Conservation (phyloP, 2,329 filamentous ascomycete genomes). For the Phyllosticta ampelicida region DNA sequence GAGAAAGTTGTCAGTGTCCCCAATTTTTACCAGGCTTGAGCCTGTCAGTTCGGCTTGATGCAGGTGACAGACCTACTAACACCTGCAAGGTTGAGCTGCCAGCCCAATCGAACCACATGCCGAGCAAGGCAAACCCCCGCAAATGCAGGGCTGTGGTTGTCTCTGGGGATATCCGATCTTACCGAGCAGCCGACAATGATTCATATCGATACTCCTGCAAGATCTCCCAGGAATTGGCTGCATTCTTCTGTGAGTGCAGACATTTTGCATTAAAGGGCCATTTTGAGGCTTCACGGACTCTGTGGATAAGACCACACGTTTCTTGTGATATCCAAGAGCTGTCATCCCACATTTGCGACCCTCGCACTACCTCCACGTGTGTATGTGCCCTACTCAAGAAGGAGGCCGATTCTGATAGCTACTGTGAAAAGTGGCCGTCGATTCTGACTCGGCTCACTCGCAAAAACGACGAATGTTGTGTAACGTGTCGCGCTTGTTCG, state of each 20-base stretch:
- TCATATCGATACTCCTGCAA: neutral
- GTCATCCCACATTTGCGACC: neutral
- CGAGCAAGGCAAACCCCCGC: neutral
- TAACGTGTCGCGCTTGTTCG: neutral
- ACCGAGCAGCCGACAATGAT: neutral
- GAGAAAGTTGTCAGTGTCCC: neutral
- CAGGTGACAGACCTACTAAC: neutral
- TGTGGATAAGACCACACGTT: neutral
- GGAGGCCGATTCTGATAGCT: neutral
- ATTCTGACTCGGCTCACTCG: neutral
- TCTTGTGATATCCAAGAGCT: neutral
- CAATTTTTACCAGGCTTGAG: neutral
- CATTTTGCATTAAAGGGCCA: neutral
- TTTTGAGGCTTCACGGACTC: neutral
- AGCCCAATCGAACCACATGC: neutral
- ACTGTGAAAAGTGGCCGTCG: neutral
- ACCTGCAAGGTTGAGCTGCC: neutral
- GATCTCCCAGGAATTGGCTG: neutral
- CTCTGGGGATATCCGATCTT: neutral
- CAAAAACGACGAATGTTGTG: neutral
- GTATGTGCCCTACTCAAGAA: neutral
- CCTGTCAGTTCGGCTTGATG: neutral
- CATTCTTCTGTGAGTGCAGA: neutral
- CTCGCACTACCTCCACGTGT: neutral
- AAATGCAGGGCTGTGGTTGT: neutral